These are phyloP conservation scores for Cystofilobasidium capitatum DNA, from an alignment of 768 basidiomycete genomes.

Conservation along the genomic window DNA sequence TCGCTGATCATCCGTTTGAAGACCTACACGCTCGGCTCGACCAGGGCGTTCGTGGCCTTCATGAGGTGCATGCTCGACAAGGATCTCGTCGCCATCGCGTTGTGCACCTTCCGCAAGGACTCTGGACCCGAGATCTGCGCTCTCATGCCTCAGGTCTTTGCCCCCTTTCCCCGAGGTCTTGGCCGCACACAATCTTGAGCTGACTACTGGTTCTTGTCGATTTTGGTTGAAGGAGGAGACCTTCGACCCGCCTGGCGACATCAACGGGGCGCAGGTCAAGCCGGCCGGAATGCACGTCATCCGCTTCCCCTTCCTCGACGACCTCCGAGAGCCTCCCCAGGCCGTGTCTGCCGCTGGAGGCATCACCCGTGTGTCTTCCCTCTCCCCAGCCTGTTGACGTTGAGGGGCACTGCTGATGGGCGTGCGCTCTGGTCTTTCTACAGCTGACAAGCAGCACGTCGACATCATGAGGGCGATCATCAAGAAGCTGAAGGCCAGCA, in stretches of 20 bases:
- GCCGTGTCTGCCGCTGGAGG: not conserved
- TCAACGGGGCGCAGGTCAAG: conserved; percentile 59
- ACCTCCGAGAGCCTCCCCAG: conserved; percentile 64
- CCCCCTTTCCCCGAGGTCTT: not conserved
- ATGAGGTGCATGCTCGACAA: conserved; percentile 72
- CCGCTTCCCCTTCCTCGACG: conserved; percentile 87
- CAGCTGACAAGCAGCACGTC: conserved; percentile 17
- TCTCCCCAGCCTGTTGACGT: too few species aligned
- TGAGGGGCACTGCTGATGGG: not conserved
- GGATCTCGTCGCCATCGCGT: conserved; percentile 68
- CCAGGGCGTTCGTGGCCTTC: conserved; percentile 79
- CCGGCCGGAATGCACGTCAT: conserved; percentile 90
- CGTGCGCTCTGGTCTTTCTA: not conserved
- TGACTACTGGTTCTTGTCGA: not conserved
- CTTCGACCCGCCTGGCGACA: conserved; percentile 44
- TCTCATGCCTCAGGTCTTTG: conserved; percentile 70
- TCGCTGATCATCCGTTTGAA: conserved; percentile 34
- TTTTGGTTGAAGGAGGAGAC: conserved; percentile 14
- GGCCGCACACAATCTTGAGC: not conserved
- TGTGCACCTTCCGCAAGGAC: conserved; percentile 59
- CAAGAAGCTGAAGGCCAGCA: conserved; percentile 65
- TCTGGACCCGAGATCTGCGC: conserved; percentile 70
- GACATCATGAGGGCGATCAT: conserved; percentile 41
- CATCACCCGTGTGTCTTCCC: not conserved
- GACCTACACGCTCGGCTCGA: conserved; percentile 72